Base-by-base conservation (phyloP, 352 stramenopile genomes). In the Peronospora destructor region DNA sequence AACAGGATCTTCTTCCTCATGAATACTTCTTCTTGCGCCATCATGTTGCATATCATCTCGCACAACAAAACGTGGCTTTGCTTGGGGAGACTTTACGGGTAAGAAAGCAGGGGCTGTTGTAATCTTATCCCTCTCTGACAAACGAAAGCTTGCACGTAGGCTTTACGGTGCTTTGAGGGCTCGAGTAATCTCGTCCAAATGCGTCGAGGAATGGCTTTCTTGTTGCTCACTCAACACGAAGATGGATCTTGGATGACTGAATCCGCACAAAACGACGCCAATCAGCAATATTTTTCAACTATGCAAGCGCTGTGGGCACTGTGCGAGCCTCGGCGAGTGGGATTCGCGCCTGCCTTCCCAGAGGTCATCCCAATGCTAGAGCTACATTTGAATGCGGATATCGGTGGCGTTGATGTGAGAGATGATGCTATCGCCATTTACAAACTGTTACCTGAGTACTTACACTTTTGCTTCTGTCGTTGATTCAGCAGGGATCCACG, bases 11-110 rank as follows among this genome's bases (percentile, higher is more conserved):
- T 35, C 69, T 96, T 34, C 83, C 85, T 13, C 85, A 95, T 56
- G 87, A 96, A 61, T 95, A 94, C 45, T 84, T 81, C n/a, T 95
- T 94, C 46, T 61, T 96, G 21, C 76, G 73, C 4, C 75, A 94
- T 53, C 81, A 95, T 45, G 64, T 95, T 34, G 69, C 87, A 16
- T 68, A 80, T 45, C 74, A 88, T 11, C 62, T 95, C 38, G 66
- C 79, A 14, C 82, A 80, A 14, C 78, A 91, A 52, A 81, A 95
- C 53, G 52, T 80, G 2, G 49, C 74, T n/a, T 56, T 88, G 17
- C 54, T 95, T 2, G 67, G 68, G 17, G 83, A 91, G 46, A 84
- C 76, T 7, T 54, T 91, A 25, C 62, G 78, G 53, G 83, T 93
- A 71, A 56, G 23, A 30, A 19, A 13, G 19, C 19, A 25, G 11